Percentiles rank a stretch among this genome's conserved stretches.
Evolutionary conservation across 1,284 basidiomycete species (phyloP).

Genomic region (Cystobasidium sp.): DNA sequence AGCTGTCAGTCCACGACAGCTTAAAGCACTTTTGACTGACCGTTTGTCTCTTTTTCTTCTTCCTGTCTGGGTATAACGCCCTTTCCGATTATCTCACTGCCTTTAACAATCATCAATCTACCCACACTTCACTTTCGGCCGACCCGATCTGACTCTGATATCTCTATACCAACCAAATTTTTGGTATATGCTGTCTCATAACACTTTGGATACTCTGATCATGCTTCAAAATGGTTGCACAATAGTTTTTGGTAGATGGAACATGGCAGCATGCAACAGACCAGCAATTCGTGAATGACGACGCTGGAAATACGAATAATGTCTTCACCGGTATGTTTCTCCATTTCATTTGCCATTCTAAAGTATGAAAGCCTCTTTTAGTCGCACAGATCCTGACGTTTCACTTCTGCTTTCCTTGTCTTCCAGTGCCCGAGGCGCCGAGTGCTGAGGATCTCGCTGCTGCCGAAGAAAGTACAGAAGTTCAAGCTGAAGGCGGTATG

Average conservation of each 20-base stretch:
- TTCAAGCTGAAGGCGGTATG: background rate
- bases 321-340: slow-evolving; percentile 26
- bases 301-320: slow-evolving; percentile 39
- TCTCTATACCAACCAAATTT: too few relatives aligned
- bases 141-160: background rate
- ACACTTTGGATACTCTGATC: background rate
- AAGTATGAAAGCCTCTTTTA: background rate
- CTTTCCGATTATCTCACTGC: background rate
- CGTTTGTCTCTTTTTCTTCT: too few relatives aligned
- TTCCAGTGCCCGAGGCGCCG: background rate
- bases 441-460: slow-evolving; percentile 2
- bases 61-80: background rate
- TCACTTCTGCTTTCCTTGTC: background rate
- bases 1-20: too few relatives aligned
- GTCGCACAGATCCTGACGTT: background rate
- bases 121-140: slow-evolving; percentile 3
- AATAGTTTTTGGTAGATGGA: slow-evolving; percentile 39
- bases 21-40: too few relatives aligned
- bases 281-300: slow-evolving; percentile 27
- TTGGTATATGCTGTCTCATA: too few relatives aligned
- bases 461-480: background rate
- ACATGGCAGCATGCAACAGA: slow-evolving; percentile 42
- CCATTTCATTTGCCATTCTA: too few relatives aligned
- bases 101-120: background rate
- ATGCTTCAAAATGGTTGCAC: background rate